Conservation (phyloP, 2,329 filamentous ascomycete species). For the Chaetothyriales sp. region DNA sequence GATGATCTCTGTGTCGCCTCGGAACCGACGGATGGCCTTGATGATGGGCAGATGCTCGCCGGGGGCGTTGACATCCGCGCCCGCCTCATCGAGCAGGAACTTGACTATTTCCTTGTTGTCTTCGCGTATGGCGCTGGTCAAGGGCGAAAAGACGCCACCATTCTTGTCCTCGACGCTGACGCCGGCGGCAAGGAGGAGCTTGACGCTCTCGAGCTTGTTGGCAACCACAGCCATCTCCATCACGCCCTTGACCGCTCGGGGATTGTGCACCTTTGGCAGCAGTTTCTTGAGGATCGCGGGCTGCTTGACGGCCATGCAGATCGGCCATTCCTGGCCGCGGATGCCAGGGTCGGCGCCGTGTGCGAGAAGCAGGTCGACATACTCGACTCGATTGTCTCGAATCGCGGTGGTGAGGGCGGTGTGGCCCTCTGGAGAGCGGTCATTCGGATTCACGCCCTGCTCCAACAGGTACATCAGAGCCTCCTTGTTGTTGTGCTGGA, state of each 20-base stretch:
- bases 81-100: slow-evolving; percentile 48
- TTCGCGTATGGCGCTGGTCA: slow-evolving; percentile 55
- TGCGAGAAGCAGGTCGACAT: slow-evolving; percentile 45
- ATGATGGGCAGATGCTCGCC: slow-evolving; percentile 60
- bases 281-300: slow-evolving; percentile 48
- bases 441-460: slow-evolving; percentile 47
- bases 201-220: slow-evolving; percentile 53
- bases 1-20: slow-evolving; percentile 44
- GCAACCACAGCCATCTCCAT: slow-evolving; percentile 56
- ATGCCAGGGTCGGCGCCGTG: slow-evolving; percentile 50
- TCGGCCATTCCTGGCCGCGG: slow-evolving; percentile 57
- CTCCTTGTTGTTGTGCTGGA: slow-evolving; percentile 47
- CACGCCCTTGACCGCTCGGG: slow-evolving; percentile 51
- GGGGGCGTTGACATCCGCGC: slow-evolving; percentile 52
- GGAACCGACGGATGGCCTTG: slow-evolving; percentile 51
- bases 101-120: slow-evolving; percentile 46
- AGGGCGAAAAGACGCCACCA: slow-evolving; percentile 56
- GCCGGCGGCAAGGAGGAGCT: slow-evolving; percentile 49
- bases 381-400: slow-evolving; percentile 43
- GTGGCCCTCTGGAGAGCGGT: slow-evolving; percentile 42
- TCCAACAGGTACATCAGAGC: slow-evolving; percentile 49
- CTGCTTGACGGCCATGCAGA: slow-evolving; percentile 53
- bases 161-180: slow-evolving; percentile 59
- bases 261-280: slow-evolving; percentile 43
- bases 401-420: slow-evolving; percentile 56